Percentiles rank a stretch among this genome's conserved stretches.
These are phyloP conservation scores for Haplosporangium sp. DNA, from an alignment of 371 early-diverging fungal species.

Conservation along the genomic window DNA sequence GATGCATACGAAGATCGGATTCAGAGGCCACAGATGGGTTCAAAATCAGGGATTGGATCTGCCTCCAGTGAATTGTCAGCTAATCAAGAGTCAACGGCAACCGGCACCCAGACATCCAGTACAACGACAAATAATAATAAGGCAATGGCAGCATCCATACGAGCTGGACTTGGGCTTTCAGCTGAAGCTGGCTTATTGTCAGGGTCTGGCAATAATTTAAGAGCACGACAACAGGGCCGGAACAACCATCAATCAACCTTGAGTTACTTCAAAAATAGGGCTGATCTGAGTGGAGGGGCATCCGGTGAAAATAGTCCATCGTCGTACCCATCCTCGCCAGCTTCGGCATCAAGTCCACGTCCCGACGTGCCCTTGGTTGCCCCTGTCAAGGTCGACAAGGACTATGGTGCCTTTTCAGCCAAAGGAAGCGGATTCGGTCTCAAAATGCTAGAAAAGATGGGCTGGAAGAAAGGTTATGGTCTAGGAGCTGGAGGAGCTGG, in stretches of 20 bases:
- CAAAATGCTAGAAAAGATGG: slow-evolving; percentile 88
- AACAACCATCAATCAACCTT: slow-evolving; percentile 14
- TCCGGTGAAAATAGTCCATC: slow-evolving; percentile 22
- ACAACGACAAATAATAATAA: slow-evolving; percentile 19
- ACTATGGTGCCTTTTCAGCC: slow-evolving; percentile 84
- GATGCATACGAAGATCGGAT: slow-evolving; percentile 34
- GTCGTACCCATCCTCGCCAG: slow-evolving; percentile 25
- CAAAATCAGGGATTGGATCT: slow-evolving; percentile 22
- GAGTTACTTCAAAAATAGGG: slow-evolving; percentile 40
- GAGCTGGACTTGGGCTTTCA: slow-evolving; percentile 32
- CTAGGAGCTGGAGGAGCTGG: slow-evolving; percentile 86
- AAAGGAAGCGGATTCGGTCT: slow-evolving; percentile 79
- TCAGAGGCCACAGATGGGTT: slow-evolving; percentile 18
- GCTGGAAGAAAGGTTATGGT: slow-evolving; percentile 78
- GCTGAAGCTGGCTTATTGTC: slow-evolving; percentile 8
- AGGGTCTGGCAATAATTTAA: background rate
- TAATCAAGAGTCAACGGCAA: background rate
- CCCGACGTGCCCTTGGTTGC: slow-evolving; percentile 29
- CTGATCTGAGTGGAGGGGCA: slow-evolving; percentile 10
- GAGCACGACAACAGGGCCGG: slow-evolving; percentile 12
- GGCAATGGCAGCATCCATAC: slow-evolving; percentile 30
- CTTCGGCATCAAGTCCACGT: slow-evolving; percentile 25
- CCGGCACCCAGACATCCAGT: slow-evolving; percentile 5
- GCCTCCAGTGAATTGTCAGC: background rate
- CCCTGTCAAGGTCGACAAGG: slow-evolving; percentile 63